Conservation (phyloP, 306 rosid species). For the Carpinus fangiana region DNA sequence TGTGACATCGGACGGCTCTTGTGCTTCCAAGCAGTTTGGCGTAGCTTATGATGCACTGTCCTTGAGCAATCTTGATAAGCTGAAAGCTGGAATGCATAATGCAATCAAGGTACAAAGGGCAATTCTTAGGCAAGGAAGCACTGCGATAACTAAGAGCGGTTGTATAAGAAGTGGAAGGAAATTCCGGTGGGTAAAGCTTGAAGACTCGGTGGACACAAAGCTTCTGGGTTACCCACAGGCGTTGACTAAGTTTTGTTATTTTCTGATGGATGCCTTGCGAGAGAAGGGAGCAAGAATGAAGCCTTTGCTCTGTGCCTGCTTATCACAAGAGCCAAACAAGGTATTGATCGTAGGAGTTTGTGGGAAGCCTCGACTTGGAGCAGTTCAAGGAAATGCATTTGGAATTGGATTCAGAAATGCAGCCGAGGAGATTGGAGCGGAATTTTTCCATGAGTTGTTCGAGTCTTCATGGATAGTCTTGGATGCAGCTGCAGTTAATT, state of each 20-base stretch:
- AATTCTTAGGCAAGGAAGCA: conserved; percentile 89
- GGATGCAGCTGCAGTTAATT: conserved; percentile 65
- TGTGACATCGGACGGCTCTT: conserved; percentile 67
- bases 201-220: conserved; percentile 68
- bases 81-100: conserved; percentile 81
- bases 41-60: conserved; percentile 89
- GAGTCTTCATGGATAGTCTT: conserved; percentile 95
- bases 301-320: conserved; percentile 92
- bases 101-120: conserved; percentile 89
- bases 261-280: conserved; percentile 89
- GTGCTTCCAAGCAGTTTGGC: conserved; percentile 81
- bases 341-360: conserved; percentile 87
- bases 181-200: conserved; percentile 90
- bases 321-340: conserved; percentile 75
- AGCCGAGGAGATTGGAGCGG: conserved; percentile 70
- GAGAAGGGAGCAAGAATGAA: conserved; percentile 96
- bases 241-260: conserved; percentile 84
- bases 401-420: conserved; percentile 81
- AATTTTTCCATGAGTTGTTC: conserved; percentile 87
- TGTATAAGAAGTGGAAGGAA: conserved; percentile 86
- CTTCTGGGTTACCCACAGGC: conserved; percentile 92
- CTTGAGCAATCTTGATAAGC: conserved; percentile 65
- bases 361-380: conserved; percentile 94
- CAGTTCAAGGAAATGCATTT: conserved; percentile 80
- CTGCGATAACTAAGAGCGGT: conserved; percentile 74